Base-by-base conservation (phyloP, 1,284 basidiomycete species). In the Boletus hoseneyae region DNA sequence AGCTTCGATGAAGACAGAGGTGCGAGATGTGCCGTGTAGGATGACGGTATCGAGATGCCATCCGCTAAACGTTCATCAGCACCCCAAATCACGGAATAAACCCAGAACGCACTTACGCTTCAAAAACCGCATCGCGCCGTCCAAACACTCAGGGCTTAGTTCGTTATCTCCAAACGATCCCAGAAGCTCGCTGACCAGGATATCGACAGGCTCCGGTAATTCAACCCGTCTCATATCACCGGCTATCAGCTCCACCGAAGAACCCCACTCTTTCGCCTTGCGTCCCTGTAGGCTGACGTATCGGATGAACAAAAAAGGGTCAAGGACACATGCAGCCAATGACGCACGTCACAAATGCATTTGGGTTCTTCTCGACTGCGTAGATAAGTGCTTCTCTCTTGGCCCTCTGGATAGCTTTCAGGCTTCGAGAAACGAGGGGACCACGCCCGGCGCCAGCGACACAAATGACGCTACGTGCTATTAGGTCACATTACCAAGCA, bases 121-220 rank as follows among this genome's bases (percentile, higher is more conserved):
- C 63, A 95, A 71, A 68, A 93, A 94, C 40, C 94, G 75, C 80
- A 89, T 85, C 15, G 90, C 95, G n/a, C 95, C 95, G 67, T 98
- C 95, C 29, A 98, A 74, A 70, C 95, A 97, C 69, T 99, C 97
- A 0, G 97, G 97, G 64, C 92, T 95, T 38, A 99, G 82, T 69
- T 99, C 97, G 58, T 99, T 99, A 71, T 99, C 97, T 5, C 96
- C 97, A 70, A 99, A 99, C 8, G 91, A 95, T 5, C 97, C 97
- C 54, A 99, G 71, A 16, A 99, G 79, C 70, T 99, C 97, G 70
- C 91, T 96, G 59, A 99, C 87, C 46, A 99, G 77, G 54, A 99
- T 92, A 67, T 99, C 97, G 15, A 87, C 93, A 55, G 82, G 78
- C 56, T 97, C 92, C 0, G 90, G 87, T 0, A 96, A 72, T 3